Base-by-base conservation (phyloP, 1,284 basidiomycete genomes). In the Pterulicium gracile region DNA sequence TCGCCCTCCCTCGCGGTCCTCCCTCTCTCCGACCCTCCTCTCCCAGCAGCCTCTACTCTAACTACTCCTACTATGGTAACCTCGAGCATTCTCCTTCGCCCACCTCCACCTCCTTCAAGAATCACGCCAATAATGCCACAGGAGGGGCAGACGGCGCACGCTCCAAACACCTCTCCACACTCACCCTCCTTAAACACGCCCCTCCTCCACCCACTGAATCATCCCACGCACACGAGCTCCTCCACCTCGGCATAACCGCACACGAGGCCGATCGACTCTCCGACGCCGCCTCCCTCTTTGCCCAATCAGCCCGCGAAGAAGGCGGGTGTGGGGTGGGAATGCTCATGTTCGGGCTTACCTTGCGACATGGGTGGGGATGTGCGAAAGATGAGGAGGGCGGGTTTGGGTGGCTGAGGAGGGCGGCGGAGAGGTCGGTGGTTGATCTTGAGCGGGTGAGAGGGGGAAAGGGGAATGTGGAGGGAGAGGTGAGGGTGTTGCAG, bases 321-420 rank as follows among this genome's bases (percentile, higher is more conserved):
- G 89, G 88, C 2, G 91, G 90, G 1, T 91, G 86, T 59, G 86
- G 84, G 1, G 80, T 88, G 1, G 91, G 91, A 12, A 93, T 93
- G 89, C 67, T 93, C 51, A 91, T 94, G 88, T 93, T 85, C 74
- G 91, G 91, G 1, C 68, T 94, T 43, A 72, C 88, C n/a, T 64
- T 93, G 53, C 70, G 91, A 44, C 88, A 93, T 61, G 91, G 89
- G 0, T 95, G 91, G 91, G 91, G 88, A 2, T 81, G 80, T 51
- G 62, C 71, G 55, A 85, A 85, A 70, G 78, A 88, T 54, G 87
- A 90, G 57, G 74, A 72, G 56, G 66, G 68, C 40, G 91, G 80
- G 1, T 94, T 94, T 62, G 77, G 76, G 55, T 94, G 89, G 87
- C 66, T 95, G 54, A 73, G 80, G 49, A 74, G 73, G 43, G 91